Evolutionary conservation across 164 flowering plant species (phyloP).

Genomic region (Vitis rupestris): DNA sequence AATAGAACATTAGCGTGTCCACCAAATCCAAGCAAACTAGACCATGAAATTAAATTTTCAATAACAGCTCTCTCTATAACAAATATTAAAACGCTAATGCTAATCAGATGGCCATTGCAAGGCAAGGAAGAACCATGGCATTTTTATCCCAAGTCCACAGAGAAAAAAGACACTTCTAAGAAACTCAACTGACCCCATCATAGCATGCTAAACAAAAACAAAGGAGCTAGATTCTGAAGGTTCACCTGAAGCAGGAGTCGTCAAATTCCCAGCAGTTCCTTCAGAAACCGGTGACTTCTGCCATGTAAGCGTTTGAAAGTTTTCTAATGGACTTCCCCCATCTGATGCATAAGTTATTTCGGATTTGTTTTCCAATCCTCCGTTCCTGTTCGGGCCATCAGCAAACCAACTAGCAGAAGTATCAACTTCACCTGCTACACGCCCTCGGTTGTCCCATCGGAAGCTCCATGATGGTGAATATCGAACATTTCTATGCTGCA

Average conservation of each 20-base stretch:
- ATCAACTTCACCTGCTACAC: slow-evolving; percentile 68
- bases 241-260: slow-evolving; percentile 60
- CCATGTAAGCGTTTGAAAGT: slow-evolving; percentile 39
- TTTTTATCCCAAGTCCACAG: no score
- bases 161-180: no score
- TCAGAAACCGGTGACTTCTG: slow-evolving; percentile 56
- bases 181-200: background rate
- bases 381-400: slow-evolving; percentile 34
- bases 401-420: slow-evolving; percentile 41
- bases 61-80: background rate
- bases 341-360: slow-evolving; percentile 54
- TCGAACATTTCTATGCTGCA: slow-evolving; percentile 43
- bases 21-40: background rate
- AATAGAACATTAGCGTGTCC: background rate
- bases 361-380: slow-evolving; percentile 45
- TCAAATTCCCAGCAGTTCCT: slow-evolving; percentile 29
- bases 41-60: background rate
- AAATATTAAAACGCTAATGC: background rate
- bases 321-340: slow-evolving; percentile 67
- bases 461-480: slow-evolving; percentile 90
- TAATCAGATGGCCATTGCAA: background rate
- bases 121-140: no score
- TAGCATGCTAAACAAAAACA: background rate
- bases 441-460: slow-evolving; percentile 79
- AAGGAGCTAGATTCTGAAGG: background rate